Conservation (phyloP, 2,329 filamentous ascomycete genomes). For the Ophiostoma populinum region DNA sequence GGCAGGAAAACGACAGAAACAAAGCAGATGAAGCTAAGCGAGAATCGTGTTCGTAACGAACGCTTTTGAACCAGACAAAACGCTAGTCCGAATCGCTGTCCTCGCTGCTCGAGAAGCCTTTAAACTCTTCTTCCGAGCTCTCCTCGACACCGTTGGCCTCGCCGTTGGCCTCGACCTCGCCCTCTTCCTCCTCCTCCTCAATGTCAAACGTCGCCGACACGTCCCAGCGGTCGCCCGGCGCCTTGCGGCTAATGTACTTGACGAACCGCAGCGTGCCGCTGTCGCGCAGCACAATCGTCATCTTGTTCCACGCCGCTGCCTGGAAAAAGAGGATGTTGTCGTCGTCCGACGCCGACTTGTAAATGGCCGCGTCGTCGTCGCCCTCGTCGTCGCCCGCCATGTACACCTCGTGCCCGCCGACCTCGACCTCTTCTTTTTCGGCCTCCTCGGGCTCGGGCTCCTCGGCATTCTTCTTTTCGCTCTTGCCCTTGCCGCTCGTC, state of each 20-base stretch:
- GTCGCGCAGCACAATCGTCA: slow-evolving; percentile 81
- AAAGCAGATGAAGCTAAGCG: neutral
- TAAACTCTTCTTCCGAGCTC: slow-evolving; percentile 37
- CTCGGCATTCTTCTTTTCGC: no score
- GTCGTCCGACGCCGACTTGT: slow-evolving; percentile 64
- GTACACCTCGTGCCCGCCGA: slow-evolving; percentile 75
- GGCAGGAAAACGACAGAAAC: neutral
- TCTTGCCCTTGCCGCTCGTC: slow-evolving; percentile 12
- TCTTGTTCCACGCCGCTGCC: slow-evolving; percentile 63
- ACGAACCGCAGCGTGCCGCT: slow-evolving; percentile 79
- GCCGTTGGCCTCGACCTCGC: slow-evolving; percentile 23
- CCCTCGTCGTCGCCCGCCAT: slow-evolving; percentile 74
- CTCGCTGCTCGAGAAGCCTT: slow-evolving; percentile 33
- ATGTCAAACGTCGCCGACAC: slow-evolving; percentile 66
- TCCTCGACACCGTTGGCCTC: slow-evolving; percentile 21
- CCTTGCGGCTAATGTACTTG: slow-evolving; percentile 77
- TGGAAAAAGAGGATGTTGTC: slow-evolving; percentile 50
- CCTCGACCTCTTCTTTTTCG: slow-evolving; percentile 15
- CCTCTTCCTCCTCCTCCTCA: slow-evolving; percentile 32
- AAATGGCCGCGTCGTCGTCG: slow-evolving; percentile 60
- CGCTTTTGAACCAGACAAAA: no score
- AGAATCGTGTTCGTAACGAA: no score
- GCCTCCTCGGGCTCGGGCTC: no score
- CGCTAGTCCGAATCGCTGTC: slow-evolving; percentile 22
- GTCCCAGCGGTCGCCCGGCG: slow-evolving; percentile 86